These are phyloP conservation scores for Geotrichum klebahnii DNA, from an alignment of 1,139 yeast genomes.

Conservation along the genomic window DNA sequence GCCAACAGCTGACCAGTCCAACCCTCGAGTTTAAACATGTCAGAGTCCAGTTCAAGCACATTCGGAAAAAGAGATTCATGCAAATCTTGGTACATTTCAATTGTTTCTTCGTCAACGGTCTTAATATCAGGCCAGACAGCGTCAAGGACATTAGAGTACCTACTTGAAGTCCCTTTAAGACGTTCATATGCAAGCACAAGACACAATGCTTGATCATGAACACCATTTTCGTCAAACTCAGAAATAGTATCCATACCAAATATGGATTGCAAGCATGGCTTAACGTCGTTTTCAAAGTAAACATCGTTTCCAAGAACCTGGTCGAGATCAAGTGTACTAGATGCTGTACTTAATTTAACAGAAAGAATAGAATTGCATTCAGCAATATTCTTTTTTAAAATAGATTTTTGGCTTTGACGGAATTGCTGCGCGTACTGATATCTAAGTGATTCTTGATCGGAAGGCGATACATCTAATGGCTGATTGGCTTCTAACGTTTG, in stretches of 20 bases:
- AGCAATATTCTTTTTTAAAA: not conserved
- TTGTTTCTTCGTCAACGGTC: not conserved
- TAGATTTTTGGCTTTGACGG: conserved; percentile 8
- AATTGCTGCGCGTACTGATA: conserved; percentile 3
- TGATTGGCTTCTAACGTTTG: not conserved
- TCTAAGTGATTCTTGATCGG: not conserved
- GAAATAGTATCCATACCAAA: conserved; percentile 1
- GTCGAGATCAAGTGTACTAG: not conserved
- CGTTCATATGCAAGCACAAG: conserved; percentile 9
- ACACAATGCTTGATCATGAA: not conserved
- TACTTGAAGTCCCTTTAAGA: conserved; percentile 3
- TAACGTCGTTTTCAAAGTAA: conserved; percentile 2
- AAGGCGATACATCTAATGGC: too few relatives aligned
- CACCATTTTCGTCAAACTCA: conserved; percentile 1
- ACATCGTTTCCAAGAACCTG: not conserved
- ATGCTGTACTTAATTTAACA: not conserved
- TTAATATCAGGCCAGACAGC: not conserved
- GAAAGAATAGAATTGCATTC: not conserved
- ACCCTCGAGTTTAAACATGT: not conserved
- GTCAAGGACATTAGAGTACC: not conserved
- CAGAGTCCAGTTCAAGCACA: not conserved
- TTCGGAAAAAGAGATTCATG: not conserved
- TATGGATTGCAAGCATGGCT: not conserved
- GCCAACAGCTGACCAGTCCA: not conserved
- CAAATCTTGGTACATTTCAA: not conserved